These are phyloP conservation scores for Cryomyces minteri DNA, from an alignment of 495 filamentous ascomycete genomes.

Conservation along the genomic window DNA sequence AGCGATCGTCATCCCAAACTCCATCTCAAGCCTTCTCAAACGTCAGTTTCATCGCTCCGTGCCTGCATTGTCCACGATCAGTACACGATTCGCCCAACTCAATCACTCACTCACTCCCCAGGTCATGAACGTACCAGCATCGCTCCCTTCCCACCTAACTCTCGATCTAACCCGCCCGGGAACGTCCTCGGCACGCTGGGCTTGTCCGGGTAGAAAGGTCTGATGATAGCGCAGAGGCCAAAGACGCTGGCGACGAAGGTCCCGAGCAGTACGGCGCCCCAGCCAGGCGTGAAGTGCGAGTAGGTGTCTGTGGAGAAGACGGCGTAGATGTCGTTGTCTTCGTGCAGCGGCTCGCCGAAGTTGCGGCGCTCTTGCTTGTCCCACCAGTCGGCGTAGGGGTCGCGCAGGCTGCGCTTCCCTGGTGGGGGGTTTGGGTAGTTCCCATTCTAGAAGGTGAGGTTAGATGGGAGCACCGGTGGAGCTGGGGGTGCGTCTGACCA, in stretches of 20 bases:
- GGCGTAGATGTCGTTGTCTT: constrained; percentile 90
- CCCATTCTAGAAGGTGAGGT: constrained; percentile 46
- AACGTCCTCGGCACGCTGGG: constrained; percentile 60
- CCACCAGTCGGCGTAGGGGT: constrained; percentile 93
- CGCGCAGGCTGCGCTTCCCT: constrained; percentile 72
- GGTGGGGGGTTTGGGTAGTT: constrained; percentile 76
- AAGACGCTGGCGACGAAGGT: constrained; percentile 52
- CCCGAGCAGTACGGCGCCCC: constrained; percentile 55
- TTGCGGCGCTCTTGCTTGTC: constrained; percentile 93
- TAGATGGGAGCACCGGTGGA: constrained; percentile 5
- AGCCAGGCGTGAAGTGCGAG: constrained; percentile 56
- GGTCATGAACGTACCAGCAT: constrained; percentile 12
- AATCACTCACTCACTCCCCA: too few species aligned
- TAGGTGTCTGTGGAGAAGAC: constrained; percentile 84
- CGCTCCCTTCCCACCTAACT: constrained; percentile 53
- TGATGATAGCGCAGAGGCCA: constrained; percentile 51
- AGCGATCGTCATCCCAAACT: too few species aligned
- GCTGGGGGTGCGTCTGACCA: constrained; percentile 34
- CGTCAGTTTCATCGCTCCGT: too few species aligned
- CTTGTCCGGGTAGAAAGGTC: constrained; percentile 69
- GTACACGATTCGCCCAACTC: too few species aligned
- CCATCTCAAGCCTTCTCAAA: too few species aligned
- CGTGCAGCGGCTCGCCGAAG: constrained; percentile 88
- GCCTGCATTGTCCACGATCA: too few species aligned
- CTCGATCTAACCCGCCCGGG: constrained; percentile 64